Conservation (phyloP, 2,329 filamentous ascomycete genomes). For the Ceratocystis lukuohia region DNA sequence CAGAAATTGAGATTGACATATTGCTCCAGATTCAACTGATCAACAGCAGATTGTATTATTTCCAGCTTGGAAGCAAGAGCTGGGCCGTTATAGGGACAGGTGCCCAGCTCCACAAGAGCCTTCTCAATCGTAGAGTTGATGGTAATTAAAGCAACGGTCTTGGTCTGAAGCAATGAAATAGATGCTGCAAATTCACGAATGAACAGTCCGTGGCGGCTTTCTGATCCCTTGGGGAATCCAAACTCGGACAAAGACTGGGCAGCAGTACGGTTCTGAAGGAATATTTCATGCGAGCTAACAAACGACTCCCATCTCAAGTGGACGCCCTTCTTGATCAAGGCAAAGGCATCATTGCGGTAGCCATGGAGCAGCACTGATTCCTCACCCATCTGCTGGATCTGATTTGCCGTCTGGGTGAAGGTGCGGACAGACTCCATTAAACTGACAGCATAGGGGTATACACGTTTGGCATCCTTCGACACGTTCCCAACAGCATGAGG, state of each 20-base stretch:
- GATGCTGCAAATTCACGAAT: constrained; percentile 84
- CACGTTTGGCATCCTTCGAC: constrained; percentile 95
- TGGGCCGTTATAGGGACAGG: constrained; percentile 67
- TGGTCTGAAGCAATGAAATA: constrained; percentile 76
- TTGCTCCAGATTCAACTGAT: constrained; percentile 91
- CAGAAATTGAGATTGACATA: constrained; percentile 87
- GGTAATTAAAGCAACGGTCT: constrained; percentile 63
- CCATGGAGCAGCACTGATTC: constrained; percentile 79
- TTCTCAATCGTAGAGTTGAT: constrained; percentile 75
- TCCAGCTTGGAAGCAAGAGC: constrained; percentile 71
- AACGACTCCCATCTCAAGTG: constrained; percentile 95
- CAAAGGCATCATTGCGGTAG: constrained; percentile 81
- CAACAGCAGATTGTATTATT: constrained; percentile 78
- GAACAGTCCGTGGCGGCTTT: constrained; percentile 93
- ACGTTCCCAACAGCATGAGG: constrained; percentile 91
- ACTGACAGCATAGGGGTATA: constrained; percentile 95
- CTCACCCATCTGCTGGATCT: constrained; percentile 73
- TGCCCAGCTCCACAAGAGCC: constrained; percentile 67
- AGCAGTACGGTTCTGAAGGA: constrained; percentile 38
- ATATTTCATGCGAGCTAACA: constrained; percentile 88
- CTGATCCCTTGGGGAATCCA: constrained; percentile 42
- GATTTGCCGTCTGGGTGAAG: constrained; percentile 72
- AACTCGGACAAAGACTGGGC: constrained; percentile 35
- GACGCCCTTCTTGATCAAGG: constrained; percentile 71
- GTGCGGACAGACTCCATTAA: constrained; percentile 98